phyloP scores from a whole-genome alignment of 768 basidiomycete genomes.

The Russula sp. region DNA sequence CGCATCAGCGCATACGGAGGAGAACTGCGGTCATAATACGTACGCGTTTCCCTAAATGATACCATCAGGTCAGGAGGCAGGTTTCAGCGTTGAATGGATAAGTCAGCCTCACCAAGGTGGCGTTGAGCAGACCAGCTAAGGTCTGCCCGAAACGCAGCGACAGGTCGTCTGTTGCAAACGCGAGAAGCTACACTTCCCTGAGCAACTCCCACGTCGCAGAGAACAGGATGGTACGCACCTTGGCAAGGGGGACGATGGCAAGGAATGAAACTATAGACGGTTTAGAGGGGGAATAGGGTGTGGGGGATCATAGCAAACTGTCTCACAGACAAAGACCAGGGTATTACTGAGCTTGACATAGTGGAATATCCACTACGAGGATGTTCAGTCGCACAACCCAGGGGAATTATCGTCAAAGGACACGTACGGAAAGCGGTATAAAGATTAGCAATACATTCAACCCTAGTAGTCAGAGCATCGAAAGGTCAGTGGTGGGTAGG shows the following conservation, averaged over 20 bases:
- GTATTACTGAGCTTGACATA: constrained; percentile 55
- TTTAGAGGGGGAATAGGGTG: neutral
- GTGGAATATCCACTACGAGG: constrained; percentile 65
- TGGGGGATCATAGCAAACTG: neutral
- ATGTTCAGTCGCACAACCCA: constrained; percentile 12
- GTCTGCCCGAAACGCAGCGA: constrained; percentile 81
- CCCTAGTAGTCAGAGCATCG: constrained; percentile 41
- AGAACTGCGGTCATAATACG: constrained; percentile 12
- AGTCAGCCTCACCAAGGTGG: constrained; percentile 57
- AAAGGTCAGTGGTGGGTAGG: neutral
- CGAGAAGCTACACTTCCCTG: constrained; percentile 52
- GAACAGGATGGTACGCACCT: constrained; percentile 42
- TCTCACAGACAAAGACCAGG: constrained; percentile 71
- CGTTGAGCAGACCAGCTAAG: constrained; percentile 79
- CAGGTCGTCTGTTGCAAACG: constrained; percentile 83
- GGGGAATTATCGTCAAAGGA: neutral
- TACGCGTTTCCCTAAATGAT: constrained; percentile 35
- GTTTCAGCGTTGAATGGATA: neutral
- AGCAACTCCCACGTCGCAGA: neutral
- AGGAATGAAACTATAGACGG: constrained; percentile 60
- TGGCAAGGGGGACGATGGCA: constrained; percentile 82
- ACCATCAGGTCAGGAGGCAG: neutral
- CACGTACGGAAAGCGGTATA: constrained; percentile 65
- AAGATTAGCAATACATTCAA: constrained; percentile 68
- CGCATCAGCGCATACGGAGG: neutral